Evolutionary conservation across 768 basidiomycete genomes (phyloP), one percentile per base, ranked within the genome.

Genomic region (Rickenella mellea): DNA sequence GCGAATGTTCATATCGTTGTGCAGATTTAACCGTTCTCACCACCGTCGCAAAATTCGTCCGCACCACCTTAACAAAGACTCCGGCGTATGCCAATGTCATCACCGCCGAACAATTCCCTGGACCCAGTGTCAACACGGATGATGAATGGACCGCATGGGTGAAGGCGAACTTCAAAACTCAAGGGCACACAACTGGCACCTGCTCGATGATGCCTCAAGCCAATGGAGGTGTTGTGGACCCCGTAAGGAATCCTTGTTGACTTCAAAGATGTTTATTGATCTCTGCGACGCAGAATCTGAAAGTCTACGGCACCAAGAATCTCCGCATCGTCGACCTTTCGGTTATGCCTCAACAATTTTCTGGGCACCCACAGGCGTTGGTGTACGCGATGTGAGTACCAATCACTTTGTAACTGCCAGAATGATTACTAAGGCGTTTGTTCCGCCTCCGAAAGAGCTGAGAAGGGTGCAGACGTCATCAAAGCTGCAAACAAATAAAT

Each of bases 131-230:
- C n/a, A 54, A 59, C 20, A 70, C 70, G 4, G 82, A 85, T 49
- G 71, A 60, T 14, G 61, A 80, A 22, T 74, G 73, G 62, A 73
- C 80, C 28, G 53, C 56, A 5, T 83, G 71, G 70, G 46, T 80
- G 22, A 56, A 59, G 22, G 57, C 54, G 11, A n/a, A 82, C 56
- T 80, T 83, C 51, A 81, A 82, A 67, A 82, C 81, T 8, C 83
- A 80, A 43, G 83, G 81, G 81, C 81, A 83, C 67, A 78, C 74
- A 56, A 66, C 82, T 39, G 78, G 76, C 56, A 57, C 52, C 56
- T 57, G 41, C 41, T 77, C 78, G 37, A 81, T 83, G 79, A 82
- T 80, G 58, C 77, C 79, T 26, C 63, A 75, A 32, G 67, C 71
- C 49, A 62, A 83, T 59, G 78, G 77, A 31, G 79, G 79, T 54